phyloP scores from a whole-genome alignment of 1,284 basidiomycete genomes.

The Cystobasidiaceae sp. region DNA sequence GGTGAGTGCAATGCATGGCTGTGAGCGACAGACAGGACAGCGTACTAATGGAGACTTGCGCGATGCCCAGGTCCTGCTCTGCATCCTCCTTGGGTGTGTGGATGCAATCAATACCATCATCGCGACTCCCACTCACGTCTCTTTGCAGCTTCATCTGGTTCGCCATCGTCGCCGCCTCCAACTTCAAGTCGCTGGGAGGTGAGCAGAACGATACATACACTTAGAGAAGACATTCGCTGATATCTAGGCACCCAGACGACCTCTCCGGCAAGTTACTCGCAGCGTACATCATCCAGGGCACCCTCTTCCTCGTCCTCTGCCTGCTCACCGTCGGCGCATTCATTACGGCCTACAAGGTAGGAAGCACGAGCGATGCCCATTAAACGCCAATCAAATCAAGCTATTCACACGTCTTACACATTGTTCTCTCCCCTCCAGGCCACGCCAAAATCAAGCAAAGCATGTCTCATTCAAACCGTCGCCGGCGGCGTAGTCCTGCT shows the following conservation, averaged over 20 bases:
- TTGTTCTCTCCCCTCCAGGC: neutral
- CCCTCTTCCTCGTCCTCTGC: conserved; percentile 18
- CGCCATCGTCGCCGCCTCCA: neutral
- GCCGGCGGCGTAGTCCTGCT: conserved; percentile 3
- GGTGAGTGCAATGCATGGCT: neutral
- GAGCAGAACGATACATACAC: neutral
- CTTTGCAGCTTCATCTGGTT: conserved; percentile 23
- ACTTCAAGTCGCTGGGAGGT: neutral
- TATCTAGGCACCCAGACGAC: neutral
- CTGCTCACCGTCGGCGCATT: conserved; percentile 3
- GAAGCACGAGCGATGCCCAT: neutral
- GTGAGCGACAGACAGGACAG: neutral
- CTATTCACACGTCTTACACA: neutral
- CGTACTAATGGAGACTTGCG: neutral
- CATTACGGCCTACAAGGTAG: conserved; percentile 7
- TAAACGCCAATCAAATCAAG: neutral
- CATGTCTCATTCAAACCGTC: neutral
- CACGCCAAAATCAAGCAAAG: neutral
- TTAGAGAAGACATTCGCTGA: neutral
- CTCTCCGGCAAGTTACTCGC: conserved; percentile 12
- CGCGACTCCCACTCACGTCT: neutral
- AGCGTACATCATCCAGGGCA: conserved; percentile 14
- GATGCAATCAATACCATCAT: neutral
- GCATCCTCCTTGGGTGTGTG: neutral
- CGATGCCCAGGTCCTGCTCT: conserved; percentile 1